phyloP scores from a whole-genome alignment of 257 asterid genomes.

The Solanum piurae region DNA sequence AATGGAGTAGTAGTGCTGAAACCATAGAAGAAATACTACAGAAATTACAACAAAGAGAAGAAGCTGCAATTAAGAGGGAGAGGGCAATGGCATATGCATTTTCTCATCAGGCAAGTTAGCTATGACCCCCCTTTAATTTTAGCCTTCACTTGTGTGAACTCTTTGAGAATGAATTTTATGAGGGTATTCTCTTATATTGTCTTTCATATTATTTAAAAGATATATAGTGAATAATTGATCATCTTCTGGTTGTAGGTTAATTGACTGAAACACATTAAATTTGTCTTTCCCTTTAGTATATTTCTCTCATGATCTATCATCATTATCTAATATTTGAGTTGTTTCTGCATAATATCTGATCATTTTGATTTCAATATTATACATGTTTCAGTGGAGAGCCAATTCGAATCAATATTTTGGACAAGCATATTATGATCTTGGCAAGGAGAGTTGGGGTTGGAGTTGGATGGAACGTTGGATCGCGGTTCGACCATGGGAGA shows the following conservation, averaged over 20 bases:
- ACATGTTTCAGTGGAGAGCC: conserved; percentile 53
- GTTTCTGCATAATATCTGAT: background rate
- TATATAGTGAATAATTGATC: background rate
- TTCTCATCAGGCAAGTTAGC: conserved; percentile 58
- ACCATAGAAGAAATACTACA: conserved; percentile 64
- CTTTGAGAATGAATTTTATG: background rate
- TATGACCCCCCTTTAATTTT: background rate
- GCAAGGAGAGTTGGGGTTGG: conserved; percentile 85
- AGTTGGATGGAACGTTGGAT: conserved; percentile 78
- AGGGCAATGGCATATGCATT: conserved; percentile 69
- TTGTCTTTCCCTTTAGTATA: background rate
- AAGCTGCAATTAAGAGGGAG: conserved; percentile 60
- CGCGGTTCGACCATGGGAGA: conserved; percentile 76
- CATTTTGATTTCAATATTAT: background rate
- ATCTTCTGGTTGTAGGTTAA: background rate
- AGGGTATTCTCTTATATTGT: background rate
- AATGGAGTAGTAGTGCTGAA: conserved; percentile 71
- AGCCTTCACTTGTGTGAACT: background rate
- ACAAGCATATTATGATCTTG: conserved; percentile 57
- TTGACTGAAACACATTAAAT: background rate
- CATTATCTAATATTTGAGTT: background rate
- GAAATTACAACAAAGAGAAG: conserved; percentile 58
- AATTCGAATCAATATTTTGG: conserved; percentile 49
- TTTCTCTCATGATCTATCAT: background rate
- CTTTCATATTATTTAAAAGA: background rate